Conservation (phyloP, 208 protist genomes). For the Trypanosoma vivax region DNA sequence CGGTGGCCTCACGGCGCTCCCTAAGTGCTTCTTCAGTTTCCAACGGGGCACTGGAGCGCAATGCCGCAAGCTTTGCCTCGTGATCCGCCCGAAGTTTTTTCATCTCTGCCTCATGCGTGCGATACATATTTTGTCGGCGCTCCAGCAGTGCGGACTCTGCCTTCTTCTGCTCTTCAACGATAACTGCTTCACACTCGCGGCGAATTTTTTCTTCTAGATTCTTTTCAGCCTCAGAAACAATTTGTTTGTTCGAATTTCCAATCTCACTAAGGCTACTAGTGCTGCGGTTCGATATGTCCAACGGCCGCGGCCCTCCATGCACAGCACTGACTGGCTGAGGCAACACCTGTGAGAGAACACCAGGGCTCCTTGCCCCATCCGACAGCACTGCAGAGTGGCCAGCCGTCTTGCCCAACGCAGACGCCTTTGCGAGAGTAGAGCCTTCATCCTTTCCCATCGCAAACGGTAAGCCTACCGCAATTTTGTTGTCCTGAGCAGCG, state of each 20-base stretch:
- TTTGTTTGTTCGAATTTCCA: constrained; percentile 8
- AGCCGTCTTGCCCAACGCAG: too few relatives aligned
- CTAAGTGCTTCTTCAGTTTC: constrained; percentile 21
- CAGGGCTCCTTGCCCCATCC: too few relatives aligned
- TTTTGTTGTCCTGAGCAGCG: background rate
- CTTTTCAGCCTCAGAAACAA: constrained; percentile 71
- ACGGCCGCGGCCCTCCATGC: too few relatives aligned
- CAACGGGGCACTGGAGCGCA: constrained; percentile 6
- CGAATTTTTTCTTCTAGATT: constrained; percentile 66
- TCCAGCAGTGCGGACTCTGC: constrained; percentile 26
- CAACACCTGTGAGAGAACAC: too few relatives aligned
- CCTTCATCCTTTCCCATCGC: too few relatives aligned
- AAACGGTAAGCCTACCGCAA: background rate
- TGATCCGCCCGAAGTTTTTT: constrained; percentile 29
- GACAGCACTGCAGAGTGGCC: too few relatives aligned
- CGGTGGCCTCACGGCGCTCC: constrained; percentile 27
- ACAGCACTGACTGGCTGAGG: too few relatives aligned
- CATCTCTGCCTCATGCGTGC: constrained; percentile 37
- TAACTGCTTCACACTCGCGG: constrained; percentile 29
- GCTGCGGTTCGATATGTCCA: too few relatives aligned
- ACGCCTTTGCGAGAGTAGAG: too few relatives aligned
- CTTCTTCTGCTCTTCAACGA: constrained; percentile 43
- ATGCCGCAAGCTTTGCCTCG: constrained; percentile 20
- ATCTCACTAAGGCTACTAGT: background rate
- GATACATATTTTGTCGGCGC: constrained; percentile 30